Conservation (phyloP, 441 rosid genomes). For the Pelargonium fulgidum region DNA sequence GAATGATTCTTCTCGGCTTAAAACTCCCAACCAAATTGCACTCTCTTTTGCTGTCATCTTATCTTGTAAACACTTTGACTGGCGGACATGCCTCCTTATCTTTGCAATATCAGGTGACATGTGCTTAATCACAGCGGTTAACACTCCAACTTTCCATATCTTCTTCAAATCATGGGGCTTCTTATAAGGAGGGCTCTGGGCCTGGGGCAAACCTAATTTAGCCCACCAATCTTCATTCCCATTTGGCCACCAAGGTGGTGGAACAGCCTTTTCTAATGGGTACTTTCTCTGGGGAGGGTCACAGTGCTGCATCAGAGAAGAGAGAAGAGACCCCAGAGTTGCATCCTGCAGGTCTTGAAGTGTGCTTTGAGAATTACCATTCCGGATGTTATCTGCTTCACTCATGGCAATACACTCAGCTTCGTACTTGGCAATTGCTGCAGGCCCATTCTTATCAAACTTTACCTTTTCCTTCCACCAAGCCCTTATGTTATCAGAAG, state of each 20-base stretch:
- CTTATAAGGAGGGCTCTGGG: constrained; percentile 78
- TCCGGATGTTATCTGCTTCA: constrained; percentile 48
- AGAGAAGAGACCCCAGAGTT: constrained; percentile 79
- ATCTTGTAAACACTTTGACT: constrained; percentile 95
- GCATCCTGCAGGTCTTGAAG: constrained; percentile 96
- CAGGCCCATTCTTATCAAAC: constrained; percentile 96
- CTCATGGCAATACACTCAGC: constrained; percentile 65
- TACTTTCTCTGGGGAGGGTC: constrained; percentile 95
- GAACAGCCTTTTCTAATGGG: constrained; percentile 80
- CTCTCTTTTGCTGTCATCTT: constrained; percentile 99
- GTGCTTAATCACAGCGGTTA: constrained; percentile 94
- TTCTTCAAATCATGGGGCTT: constrained; percentile 96
- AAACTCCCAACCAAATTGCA: constrained; percentile 92
- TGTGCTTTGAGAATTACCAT: constrained; percentile 51
- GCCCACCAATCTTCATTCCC: constrained; percentile 97
- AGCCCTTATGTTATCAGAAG: constrained; percentile 91
- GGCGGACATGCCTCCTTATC: constrained; percentile 88
- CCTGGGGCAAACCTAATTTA: constrained; percentile 47
- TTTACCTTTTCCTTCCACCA: constrained; percentile 99
- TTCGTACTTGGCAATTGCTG: constrained; percentile 79
- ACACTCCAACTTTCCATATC: constrained; percentile 97
- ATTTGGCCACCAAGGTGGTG: constrained; percentile 99
- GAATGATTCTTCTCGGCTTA: constrained; percentile 71
- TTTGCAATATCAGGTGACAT: constrained; percentile 95
- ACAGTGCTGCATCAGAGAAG: constrained; percentile 98